Evolutionary conservation across 2,329 filamentous ascomycete species (phyloP).

Genomic region (Parastagonospora avenae): DNA sequence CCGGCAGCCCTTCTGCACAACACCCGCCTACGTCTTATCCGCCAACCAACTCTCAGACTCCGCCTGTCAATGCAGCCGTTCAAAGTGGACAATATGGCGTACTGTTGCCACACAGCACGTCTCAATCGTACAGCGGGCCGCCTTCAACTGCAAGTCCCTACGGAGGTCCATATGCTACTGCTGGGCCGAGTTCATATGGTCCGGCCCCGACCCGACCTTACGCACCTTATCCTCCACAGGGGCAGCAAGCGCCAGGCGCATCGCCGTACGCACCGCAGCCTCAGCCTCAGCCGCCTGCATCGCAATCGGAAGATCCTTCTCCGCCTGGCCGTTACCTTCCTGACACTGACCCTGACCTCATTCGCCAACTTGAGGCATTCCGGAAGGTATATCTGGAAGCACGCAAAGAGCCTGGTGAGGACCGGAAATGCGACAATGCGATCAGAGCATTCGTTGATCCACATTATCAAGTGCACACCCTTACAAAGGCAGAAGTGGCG

Average conservation of each 20-base stretch:
- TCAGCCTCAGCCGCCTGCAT: constrained; percentile 9
- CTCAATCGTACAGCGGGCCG: constrained; percentile 28
- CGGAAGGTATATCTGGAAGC: constrained; percentile 35
- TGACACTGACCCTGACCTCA: constrained; percentile 33
- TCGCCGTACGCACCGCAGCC: constrained; percentile 14
- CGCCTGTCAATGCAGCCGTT: constrained; percentile 25
- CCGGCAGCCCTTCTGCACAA: constrained; percentile 30
- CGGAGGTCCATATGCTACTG: constrained; percentile 35
- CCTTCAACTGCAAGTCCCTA: constrained; percentile 29
- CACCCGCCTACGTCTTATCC: constrained; percentile 40
- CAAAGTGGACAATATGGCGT: constrained; percentile 42
- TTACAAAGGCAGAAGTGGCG: constrained; percentile 30
- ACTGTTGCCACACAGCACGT: constrained; percentile 37
- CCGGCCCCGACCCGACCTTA: constrained; percentile 32
- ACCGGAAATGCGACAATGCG: constrained; percentile 39
- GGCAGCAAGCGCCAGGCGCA: constrained; percentile 22
- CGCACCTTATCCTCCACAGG: constrained; percentile 30
- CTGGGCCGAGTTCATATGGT: constrained; percentile 37
- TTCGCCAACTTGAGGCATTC: constrained; percentile 43
- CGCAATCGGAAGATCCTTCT: constrained; percentile 6
- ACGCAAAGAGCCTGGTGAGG: constrained; percentile 29
- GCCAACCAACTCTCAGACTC: constrained; percentile 28
- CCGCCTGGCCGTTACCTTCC: constrained; percentile 38
- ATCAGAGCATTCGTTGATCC: constrained; percentile 38
- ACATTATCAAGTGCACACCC: constrained; percentile 24